Base-by-base conservation (phyloP, 2,329 filamentous ascomycete genomes). In the Endocalyx cinctus region DNA sequence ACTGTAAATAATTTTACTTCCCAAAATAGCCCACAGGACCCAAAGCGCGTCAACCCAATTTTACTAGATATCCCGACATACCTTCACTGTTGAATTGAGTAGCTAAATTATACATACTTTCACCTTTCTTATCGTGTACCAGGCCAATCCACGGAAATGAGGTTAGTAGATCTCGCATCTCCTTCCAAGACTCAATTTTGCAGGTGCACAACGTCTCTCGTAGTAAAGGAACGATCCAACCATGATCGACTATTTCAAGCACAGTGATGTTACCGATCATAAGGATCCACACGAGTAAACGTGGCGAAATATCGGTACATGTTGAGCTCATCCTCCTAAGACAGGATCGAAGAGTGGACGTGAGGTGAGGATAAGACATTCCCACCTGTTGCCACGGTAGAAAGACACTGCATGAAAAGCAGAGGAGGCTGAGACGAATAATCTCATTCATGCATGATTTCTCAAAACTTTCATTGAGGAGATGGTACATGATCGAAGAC, bases 401-500 rank as follows among this genome's bases (percentile, higher is more conserved):
- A 39, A 68, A 68, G n/a, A 63, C 37, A 34, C 51, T 48, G n/a
- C 47, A 54, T 5, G 51, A 51, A 31, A 63, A 66, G 12, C 54
- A 54, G 1, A 69, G 39, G 1, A 68, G 47, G 12, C 63, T 61
- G 7, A 62, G 50, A 3, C 63, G 59, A 10, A 68, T 42, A 2
- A 51, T 46, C 41, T 67, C 62, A 22, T 62, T 43, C 5, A 44
- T 29, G 1, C 55, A 55, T 10, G 42, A 45, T 3, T 17, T 12
- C 5, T 47, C 37, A 34, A 58, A 59, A 4, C 34, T 30, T 51
- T 59, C 58, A 20, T 49, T 28, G 13, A 67, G 42, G 3, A 68
- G 52, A 4, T 56, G 60, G 42, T 68, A 69, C 47, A 61, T 59
- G 17, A 62, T 50, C 12, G 63, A 58, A 3, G 47, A 42, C 59